Conservation (phyloP, 2,329 filamentous ascomycete genomes). For the Epichloe gansuensis region DNA sequence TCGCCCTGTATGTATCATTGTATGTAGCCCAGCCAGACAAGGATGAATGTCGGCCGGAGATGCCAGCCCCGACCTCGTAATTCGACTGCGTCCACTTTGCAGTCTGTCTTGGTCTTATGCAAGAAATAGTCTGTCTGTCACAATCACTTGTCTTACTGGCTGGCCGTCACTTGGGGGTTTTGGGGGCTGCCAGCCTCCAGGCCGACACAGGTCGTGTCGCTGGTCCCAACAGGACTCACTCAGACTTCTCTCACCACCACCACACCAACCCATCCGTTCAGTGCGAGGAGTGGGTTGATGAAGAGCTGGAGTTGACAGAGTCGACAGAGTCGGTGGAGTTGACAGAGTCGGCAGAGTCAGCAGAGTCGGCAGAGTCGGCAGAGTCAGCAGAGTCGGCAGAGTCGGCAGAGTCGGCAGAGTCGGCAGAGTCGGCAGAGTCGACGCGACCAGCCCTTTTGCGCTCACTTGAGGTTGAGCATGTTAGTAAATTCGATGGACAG, state of each 20-base stretch:
- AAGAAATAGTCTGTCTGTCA: no score
- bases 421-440: slow-evolving; percentile 24
- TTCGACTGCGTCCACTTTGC: no score
- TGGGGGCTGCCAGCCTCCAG: no score
- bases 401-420: slow-evolving; percentile 24
- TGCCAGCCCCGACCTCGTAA: no score
- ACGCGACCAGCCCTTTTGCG: slow-evolving; percentile 25
- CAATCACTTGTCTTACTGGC: no score
- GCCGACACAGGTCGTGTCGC: no score
- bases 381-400: slow-evolving; percentile 23
- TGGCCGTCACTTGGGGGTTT: no score
- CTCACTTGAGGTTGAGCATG: slow-evolving; percentile 19
- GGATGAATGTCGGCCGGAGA: no score
- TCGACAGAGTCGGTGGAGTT: slow-evolving; percentile 24
- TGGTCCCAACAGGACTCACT: background rate
- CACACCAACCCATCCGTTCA: background rate
- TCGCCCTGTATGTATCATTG: no score
- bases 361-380: slow-evolving; percentile 18
- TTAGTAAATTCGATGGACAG: slow-evolving; percentile 8
- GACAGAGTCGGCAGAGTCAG: slow-evolving; percentile 2
- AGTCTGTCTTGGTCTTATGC: no score
- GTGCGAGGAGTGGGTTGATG: slow-evolving; percentile 8
- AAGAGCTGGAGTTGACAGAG: slow-evolving; percentile 20
- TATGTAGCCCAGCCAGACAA: no score
- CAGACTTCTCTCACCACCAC: background rate